Percentiles rank a stretch among this genome's conserved stretches.
Conservation (phyloP, 352 stramenopile genomes). For the Globisporangium cylindrosporum region DNA sequence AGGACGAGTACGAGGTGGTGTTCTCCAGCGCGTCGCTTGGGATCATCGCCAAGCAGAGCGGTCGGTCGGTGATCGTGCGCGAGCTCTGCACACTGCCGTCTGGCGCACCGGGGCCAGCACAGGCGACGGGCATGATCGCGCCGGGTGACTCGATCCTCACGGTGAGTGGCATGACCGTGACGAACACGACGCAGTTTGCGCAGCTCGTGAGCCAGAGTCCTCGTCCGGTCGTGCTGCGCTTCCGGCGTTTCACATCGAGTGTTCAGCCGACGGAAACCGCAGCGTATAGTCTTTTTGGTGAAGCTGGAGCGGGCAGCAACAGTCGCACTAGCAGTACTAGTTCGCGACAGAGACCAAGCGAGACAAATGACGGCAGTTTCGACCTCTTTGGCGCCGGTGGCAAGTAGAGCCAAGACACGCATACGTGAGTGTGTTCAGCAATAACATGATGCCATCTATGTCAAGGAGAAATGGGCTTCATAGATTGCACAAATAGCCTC, state of each 20-base stretch:
- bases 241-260: conserved; percentile 38
- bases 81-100: conserved; percentile 55
- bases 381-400: conserved; percentile 4
- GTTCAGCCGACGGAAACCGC: conserved; percentile 25
- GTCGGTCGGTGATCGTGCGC: conserved; percentile 56
- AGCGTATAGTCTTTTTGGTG: conserved; percentile 73
- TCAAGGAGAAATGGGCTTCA: background rate
- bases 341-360: conserved; percentile 1
- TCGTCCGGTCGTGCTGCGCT: conserved; percentile 69
- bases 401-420: background rate
- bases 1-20: conserved; percentile 73
- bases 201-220: conserved; percentile 53
- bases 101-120: conserved; percentile 39
- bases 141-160: conserved; percentile 67
- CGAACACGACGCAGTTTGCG: conserved; percentile 72
- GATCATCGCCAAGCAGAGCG: conserved; percentile 70
- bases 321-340: background rate
- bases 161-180: conserved; percentile 63
- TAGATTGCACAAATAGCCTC: background rate
- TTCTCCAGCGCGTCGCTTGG: conserved; percentile 59
- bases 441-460: background rate
- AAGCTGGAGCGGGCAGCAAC: conserved; percentile 16
- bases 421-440: background rate
- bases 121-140: conserved; percentile 49
- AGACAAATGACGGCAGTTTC: background rate